phyloP scores from a whole-genome alignment of 2,329 filamentous ascomycete genomes.

The Phaeosphaeriaceae sp. region DNA sequence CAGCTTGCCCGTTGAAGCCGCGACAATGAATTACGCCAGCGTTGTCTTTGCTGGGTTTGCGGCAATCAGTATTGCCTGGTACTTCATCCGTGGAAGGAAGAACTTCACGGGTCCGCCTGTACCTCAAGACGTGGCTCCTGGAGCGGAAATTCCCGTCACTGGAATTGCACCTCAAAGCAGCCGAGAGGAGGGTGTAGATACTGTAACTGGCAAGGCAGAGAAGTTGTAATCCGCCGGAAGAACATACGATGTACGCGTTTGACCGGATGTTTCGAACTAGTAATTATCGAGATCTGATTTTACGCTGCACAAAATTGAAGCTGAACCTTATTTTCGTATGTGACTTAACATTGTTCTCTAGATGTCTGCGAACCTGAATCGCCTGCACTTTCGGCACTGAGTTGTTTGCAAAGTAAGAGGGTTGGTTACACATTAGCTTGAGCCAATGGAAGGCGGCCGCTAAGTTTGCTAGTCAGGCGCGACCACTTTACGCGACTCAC shows the following conservation, averaged over 20 bases:
- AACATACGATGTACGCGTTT: too few relatives aligned
- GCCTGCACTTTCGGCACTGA: neutral
- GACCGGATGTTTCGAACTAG: too few relatives aligned
- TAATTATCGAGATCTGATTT: neutral
- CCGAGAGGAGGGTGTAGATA: conserved; percentile 29
- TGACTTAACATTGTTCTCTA: neutral
- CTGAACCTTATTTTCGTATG: neutral
- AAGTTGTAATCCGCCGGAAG: conserved; percentile 6
- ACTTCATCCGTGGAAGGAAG: conserved; percentile 47
- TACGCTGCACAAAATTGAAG: neutral
- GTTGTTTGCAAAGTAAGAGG: neutral
- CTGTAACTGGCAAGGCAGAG: conserved; percentile 25
- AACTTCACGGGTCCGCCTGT: conserved; percentile 48
- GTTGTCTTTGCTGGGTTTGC: conserved; percentile 52
- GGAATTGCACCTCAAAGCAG: conserved; percentile 40
- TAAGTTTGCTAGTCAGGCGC: conserved; percentile 5
- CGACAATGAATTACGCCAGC: conserved; percentile 54
- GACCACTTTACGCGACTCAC: conserved; percentile 30
- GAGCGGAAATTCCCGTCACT: conserved; percentile 41
- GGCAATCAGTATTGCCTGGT: conserved; percentile 46
- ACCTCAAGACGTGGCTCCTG: conserved; percentile 42
- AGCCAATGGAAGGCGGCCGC: neutral
- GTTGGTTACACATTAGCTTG: neutral
- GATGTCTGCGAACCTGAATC: neutral
- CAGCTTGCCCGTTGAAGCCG: conserved; percentile 49